Evolutionary conservation across 2,329 filamentous ascomycete genomes (phyloP).

Genomic region (Microdochium trichocladiopsis): DNA sequence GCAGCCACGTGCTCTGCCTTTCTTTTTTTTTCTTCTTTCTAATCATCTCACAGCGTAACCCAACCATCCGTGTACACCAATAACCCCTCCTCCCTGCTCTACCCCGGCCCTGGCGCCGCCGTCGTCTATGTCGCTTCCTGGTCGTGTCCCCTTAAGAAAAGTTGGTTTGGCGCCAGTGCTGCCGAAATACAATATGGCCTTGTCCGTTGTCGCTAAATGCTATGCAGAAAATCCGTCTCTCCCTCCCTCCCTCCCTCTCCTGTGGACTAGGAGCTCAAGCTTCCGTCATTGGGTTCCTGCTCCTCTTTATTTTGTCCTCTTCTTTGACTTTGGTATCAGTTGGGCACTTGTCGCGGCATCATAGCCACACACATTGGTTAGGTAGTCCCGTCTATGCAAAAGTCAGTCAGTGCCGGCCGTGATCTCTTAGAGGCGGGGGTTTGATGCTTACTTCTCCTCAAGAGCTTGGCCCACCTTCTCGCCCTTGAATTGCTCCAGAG

Average conservation of each 20-base stretch:
- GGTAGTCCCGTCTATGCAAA: not conserved
- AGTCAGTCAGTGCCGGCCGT: not conserved
- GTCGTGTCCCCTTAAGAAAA: not conserved
- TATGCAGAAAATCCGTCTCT: not conserved
- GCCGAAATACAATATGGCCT: not conserved
- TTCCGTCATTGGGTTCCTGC: not conserved
- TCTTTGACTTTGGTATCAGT: not conserved
- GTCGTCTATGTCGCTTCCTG: too few relatives aligned
- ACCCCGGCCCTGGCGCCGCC: too few relatives aligned
- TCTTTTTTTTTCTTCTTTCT: too few relatives aligned
- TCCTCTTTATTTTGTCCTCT: not conserved
- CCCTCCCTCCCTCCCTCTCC: not conserved
- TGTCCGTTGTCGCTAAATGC: not conserved
- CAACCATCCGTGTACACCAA: too few relatives aligned
- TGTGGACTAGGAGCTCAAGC: too few relatives aligned
- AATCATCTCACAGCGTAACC: too few relatives aligned
- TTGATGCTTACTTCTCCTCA: slow-evolving; percentile 66
- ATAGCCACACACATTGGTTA: slow-evolving; percentile 1
- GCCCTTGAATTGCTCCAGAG: slow-evolving; percentile 67
- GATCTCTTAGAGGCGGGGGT: not conserved
- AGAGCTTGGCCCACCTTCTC: slow-evolving; percentile 61
- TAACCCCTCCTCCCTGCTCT: too few relatives aligned
- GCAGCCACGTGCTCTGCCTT: too few relatives aligned
- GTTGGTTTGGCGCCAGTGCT: not conserved
- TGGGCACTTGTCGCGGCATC: not conserved